These are phyloP conservation scores for Friedmanniomyces simplex DNA, from an alignment of 495 filamentous ascomycete species.

Conservation along the genomic window DNA sequence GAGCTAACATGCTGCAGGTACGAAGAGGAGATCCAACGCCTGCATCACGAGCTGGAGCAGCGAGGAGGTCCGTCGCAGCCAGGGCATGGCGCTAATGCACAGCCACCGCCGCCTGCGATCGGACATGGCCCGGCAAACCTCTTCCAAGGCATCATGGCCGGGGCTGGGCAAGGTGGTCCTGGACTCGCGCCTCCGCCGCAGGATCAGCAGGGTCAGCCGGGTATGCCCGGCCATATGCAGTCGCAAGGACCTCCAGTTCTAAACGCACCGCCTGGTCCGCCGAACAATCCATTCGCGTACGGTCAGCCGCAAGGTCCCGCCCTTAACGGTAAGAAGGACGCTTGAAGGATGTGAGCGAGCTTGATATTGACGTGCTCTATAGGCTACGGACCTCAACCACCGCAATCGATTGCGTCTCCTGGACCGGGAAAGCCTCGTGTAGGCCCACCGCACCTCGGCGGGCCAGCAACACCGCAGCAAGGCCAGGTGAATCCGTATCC, in stretches of 20 bases:
- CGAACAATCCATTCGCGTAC: constrained; percentile 27
- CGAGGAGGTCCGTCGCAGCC: constrained; percentile 52
- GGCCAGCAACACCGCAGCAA: constrained; percentile 79
- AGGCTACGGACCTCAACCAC: constrained; percentile 62
- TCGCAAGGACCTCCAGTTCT: constrained; percentile 29
- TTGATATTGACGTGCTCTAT: neutral
- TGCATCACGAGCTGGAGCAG: constrained; percentile 81
- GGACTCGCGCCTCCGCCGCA: constrained; percentile 75
- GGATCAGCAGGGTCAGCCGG: constrained; percentile 36
- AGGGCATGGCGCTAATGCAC: constrained; percentile 56
- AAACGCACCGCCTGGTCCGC: constrained; percentile 29
- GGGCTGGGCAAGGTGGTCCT: constrained; percentile 72
- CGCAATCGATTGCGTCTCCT: constrained; percentile 75
- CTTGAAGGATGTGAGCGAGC: neutral
- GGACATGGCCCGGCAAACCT: constrained; percentile 86
- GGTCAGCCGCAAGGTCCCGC: constrained; percentile 41
- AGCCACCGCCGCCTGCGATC: constrained; percentile 73
- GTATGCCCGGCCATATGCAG: constrained; percentile 22
- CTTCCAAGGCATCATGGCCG: constrained; percentile 93
- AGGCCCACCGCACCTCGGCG: constrained; percentile 36
- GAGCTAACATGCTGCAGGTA: constrained; percentile 48
- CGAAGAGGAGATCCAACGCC: constrained; percentile 75
- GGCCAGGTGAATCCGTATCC: constrained; percentile 72
- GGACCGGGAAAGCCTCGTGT: constrained; percentile 57
- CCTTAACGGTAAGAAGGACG: constrained; percentile 50